Conservation (phyloP, 1,139 yeast genomes). For the Suhomyces maxii region DNA sequence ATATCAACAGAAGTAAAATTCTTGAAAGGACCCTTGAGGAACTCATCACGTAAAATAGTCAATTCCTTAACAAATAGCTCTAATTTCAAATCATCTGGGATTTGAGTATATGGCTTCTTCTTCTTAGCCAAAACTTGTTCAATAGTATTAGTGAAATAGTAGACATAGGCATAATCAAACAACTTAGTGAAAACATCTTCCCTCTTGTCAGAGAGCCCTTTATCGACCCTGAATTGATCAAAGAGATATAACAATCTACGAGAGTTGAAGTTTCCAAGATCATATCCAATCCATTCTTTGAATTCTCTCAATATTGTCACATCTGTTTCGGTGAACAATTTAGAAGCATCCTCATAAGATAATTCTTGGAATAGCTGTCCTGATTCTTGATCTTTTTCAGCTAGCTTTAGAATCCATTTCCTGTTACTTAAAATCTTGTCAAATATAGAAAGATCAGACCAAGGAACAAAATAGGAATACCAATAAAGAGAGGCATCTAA, state of each 20-base stretch:
- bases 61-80: slow-evolving; percentile 19
- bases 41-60: slow-evolving; percentile 10
- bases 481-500: slow-evolving; percentile 6
- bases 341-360: not conserved
- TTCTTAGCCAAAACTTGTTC: not conserved
- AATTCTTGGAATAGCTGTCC: not conserved
- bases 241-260: slow-evolving; percentile 3
- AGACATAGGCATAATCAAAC: slow-evolving; percentile 1
- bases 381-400: not conserved
- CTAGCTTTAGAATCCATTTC: slow-evolving; percentile 5
- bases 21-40: slow-evolving; percentile 11
- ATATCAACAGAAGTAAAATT: slow-evolving; percentile 10
- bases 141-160: slow-evolving; percentile 3
- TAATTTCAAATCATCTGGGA: slow-evolving; percentile 24
- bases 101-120: slow-evolving; percentile 16
- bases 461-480: slow-evolving; percentile 9
- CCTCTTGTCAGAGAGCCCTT: not conserved
- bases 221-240: slow-evolving; percentile 2
- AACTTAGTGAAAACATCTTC: slow-evolving; percentile 1
- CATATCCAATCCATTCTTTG: slow-evolving; percentile 5
- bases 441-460: slow-evolving; percentile 9
- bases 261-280: slow-evolving; percentile 4
- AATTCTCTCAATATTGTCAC: slow-evolving; percentile 3
- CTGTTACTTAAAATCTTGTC: slow-evolving; percentile 9
- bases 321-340: slow-evolving; percentile 1